Percentiles rank a stretch among this genome's conserved stretches.
Evolutionary conservation across 805 yeast genomes (phyloP).

Genomic region (Starmera amethionina): DNA sequence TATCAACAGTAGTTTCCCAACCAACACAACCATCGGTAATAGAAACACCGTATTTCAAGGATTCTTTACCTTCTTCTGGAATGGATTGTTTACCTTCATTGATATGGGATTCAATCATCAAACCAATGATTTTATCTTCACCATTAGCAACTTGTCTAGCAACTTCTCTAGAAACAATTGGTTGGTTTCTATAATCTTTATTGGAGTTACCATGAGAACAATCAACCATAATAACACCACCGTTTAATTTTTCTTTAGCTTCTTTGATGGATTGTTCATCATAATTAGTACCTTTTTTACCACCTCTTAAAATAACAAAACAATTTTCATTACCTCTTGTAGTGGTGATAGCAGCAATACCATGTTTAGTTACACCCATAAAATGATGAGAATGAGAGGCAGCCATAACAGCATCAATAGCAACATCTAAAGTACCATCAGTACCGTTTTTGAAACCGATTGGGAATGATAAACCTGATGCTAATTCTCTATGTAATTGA

Average conservation of each 20-base stretch:
- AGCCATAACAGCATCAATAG: slow-evolving; percentile 89
- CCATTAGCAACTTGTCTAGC: slow-evolving; percentile 78
- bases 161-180: slow-evolving; percentile 76
- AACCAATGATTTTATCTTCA: slow-evolving; percentile 74
- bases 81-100: slow-evolving; percentile 91
- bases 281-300: slow-evolving; percentile 88
- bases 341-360: slow-evolving; percentile 91
- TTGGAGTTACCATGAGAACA: slow-evolving; percentile 97
- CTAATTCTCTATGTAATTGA: slow-evolving; percentile 93
- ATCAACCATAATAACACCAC: slow-evolving; percentile 75
- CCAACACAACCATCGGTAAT: slow-evolving; percentile 96
- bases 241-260: slow-evolving; percentile 55
- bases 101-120: slow-evolving; percentile 92
- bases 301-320: slow-evolving; percentile 93
- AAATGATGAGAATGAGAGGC: slow-evolving; percentile 91
- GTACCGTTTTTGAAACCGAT: slow-evolving; percentile 98
- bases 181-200: slow-evolving; percentile 93
- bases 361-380: slow-evolving; percentile 95
- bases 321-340: slow-evolving; percentile 94
- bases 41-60: slow-evolving; percentile 86
- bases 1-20: slow-evolving; percentile 80
- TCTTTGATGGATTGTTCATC: slow-evolving; percentile 69
- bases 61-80: slow-evolving; percentile 64
- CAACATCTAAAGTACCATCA: slow-evolving; percentile 88
- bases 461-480: slow-evolving; percentile 98